Evolutionary conservation across 1,284 basidiomycete species (phyloP).

Genomic region (Pseudozyma tsukubaensis): DNA sequence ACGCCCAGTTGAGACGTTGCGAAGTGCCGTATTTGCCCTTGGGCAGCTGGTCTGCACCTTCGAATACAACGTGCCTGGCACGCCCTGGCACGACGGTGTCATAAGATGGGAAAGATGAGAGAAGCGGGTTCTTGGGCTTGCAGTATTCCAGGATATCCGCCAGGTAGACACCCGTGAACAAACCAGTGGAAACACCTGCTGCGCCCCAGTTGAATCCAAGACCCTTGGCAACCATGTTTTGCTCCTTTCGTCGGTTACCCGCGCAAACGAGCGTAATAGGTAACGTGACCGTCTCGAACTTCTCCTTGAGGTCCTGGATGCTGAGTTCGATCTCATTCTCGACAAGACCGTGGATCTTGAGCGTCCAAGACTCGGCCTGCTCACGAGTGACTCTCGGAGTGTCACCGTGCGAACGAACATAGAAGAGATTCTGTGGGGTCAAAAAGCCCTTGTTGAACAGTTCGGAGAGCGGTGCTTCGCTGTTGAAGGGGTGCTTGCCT

Average conservation of each 20-base stretch:
- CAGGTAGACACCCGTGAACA: conserved; percentile 78
- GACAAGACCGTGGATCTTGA: conserved; percentile 72
- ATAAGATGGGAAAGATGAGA: conserved; percentile 59
- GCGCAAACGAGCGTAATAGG: conserved; percentile 79
- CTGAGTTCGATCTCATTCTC: conserved; percentile 49
- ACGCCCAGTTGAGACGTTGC: conserved; percentile 73
- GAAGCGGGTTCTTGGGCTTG: conserved; percentile 68
- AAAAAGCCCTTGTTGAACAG: conserved; percentile 75
- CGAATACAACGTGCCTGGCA: conserved; percentile 76
- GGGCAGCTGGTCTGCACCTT: conserved; percentile 75
- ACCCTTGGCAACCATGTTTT: conserved; percentile 77
- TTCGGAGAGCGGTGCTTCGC: conserved; percentile 73
- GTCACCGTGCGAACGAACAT: conserved; percentile 77
- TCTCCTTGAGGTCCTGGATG: conserved; percentile 70
- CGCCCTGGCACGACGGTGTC: conserved; percentile 58
- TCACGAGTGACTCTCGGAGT: conserved; percentile 73
- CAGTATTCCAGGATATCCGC: conserved; percentile 74
- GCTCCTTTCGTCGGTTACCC: conserved; percentile 78
- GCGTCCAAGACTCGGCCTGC: conserved; percentile 72
- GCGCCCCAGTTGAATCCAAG: conserved; percentile 74
- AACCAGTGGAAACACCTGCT: conserved; percentile 73
- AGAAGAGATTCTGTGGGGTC: conserved; percentile 77
- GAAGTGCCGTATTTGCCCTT: conserved; percentile 78
- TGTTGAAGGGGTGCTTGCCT: conserved; percentile 75
- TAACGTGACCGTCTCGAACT: conserved; percentile 74